Conservation (phyloP, 1,139 yeast species). For the Protomyces pachydermus region DNA sequence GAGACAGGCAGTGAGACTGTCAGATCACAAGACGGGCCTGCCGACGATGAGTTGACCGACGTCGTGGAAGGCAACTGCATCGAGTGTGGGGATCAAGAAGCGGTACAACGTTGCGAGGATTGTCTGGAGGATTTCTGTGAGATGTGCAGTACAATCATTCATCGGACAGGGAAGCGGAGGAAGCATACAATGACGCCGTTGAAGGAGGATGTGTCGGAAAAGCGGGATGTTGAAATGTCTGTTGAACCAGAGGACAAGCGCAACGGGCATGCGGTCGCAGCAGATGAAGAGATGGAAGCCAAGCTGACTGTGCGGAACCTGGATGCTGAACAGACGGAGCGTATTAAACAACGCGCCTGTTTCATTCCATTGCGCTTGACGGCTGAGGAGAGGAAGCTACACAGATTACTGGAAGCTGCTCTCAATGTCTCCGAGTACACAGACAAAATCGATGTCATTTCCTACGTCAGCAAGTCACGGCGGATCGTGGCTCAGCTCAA, state of each 20-base stretch:
- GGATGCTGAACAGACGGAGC: slow-evolving; percentile 34
- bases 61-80: slow-evolving; percentile 12
- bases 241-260: slow-evolving; percentile 24
- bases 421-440: slow-evolving; percentile 69
- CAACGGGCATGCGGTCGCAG: background rate
- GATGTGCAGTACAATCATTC: slow-evolving; percentile 61
- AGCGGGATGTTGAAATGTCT: slow-evolving; percentile 22
- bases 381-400: slow-evolving; percentile 58
- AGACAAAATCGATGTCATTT: slow-evolving; percentile 62
- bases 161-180: slow-evolving; percentile 55
- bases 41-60: background rate
- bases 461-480: slow-evolving; percentile 58
- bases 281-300: slow-evolving; percentile 26
- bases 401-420: slow-evolving; percentile 45
- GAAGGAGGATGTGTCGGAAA: slow-evolving; percentile 7
- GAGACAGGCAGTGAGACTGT: too few species aligned
- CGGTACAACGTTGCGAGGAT: slow-evolving; percentile 52
- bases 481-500: slow-evolving; percentile 63
- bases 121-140: slow-evolving; percentile 64
- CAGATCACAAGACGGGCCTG: too few species aligned
- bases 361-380: slow-evolving; percentile 64
- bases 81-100: slow-evolving; percentile 60
- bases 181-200: slow-evolving; percentile 20
- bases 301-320: slow-evolving; percentile 34
- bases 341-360: slow-evolving; percentile 44